Percentiles rank a stretch among this genome's conserved stretches.
Conservation (phyloP, 2,329 filamentous ascomycete genomes). For the Pseudocercospora vitis region DNA sequence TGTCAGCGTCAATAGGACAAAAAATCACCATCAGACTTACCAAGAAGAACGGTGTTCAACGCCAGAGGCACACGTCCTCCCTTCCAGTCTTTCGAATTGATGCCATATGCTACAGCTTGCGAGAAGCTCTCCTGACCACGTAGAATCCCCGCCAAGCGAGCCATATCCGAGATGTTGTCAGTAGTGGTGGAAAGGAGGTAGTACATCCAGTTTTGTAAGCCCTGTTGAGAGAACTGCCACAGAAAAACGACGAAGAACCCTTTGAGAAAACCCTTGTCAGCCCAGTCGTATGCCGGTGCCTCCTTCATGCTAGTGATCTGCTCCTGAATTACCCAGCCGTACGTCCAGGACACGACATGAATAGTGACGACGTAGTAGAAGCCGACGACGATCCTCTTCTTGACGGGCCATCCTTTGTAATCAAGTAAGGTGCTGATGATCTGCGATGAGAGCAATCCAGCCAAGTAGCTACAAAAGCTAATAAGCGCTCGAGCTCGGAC, state of each 20-base stretch:
- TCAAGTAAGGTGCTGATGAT: constrained; percentile 50
- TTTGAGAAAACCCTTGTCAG: constrained; percentile 45
- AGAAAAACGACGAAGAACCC: constrained; percentile 52
- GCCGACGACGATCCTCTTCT: constrained; percentile 43
- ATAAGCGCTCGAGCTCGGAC: constrained; percentile 51
- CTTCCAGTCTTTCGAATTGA: constrained; percentile 48
- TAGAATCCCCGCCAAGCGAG: constrained; percentile 45
- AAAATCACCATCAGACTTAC: constrained; percentile 12
- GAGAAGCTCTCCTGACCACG: constrained; percentile 49
- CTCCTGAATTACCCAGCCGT: constrained; percentile 50
- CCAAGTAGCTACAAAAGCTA: constrained; percentile 48
- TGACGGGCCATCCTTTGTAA: constrained; percentile 45
- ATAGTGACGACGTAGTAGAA: constrained; percentile 45
- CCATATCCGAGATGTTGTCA: constrained; percentile 56
- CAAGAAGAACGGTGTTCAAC: constrained; percentile 40
- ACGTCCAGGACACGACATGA: constrained; percentile 50
- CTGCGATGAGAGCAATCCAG: constrained; percentile 47
- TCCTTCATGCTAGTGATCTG: constrained; percentile 47
- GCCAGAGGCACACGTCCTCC: constrained; percentile 46
- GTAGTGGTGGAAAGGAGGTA: constrained; percentile 57
- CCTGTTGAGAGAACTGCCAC: constrained; percentile 54
- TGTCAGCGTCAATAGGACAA: constrained; percentile 3
- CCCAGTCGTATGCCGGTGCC: constrained; percentile 48
- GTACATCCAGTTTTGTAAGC: constrained; percentile 58
- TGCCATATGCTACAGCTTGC: constrained; percentile 46